Evolutionary conservation across 2,329 filamentous ascomycete genomes (phyloP), one percentile per base, ranked within the genome.

Genomic region (Fusarium sp.): DNA sequence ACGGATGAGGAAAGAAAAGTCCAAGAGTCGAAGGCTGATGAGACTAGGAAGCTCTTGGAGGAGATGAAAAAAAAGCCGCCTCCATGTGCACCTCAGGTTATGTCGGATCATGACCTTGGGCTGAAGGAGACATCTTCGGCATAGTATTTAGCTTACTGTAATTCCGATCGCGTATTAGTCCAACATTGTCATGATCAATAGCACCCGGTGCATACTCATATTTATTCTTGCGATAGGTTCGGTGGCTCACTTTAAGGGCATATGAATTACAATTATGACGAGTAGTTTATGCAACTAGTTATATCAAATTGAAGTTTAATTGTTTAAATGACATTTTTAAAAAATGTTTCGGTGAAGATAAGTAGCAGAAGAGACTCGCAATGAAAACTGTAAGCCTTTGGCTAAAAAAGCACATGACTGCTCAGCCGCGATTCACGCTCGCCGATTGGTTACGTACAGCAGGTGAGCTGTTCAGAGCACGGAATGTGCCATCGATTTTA

Each of bases 391-490:
- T 31, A 10, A 31, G 10, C 10, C 11, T 31, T 40, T 22, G 38
- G n/a, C n/a, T 11, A 10, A n/a, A 13, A 13, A 63, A 48, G 42
- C 22, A 44, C n/a, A 36, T 57, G 56, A 46, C 31, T 52, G 34
- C 52, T 65, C 20, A 56, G 64, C 50, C 58, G 22, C 59, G 58
- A 39, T 42, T 33, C 3, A 13, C 13, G 48, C 31, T 39, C 49
- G 24, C 39, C 31, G 17, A 64, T 48, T 40, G 36, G 44, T 34
- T 14, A 22, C 14, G 8, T 33, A 7, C 8, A 34, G n/a, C 11
- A 17, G 17, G 11, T 28, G 33, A 17, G 17, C 14, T 28, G 33
- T 33, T 20, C n/a, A 5, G 14, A 14, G 17, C 22, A 49, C 20
- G 60, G 20, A 54, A 33, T 40, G 39, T 65, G 45, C 60, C 43